Base-by-base conservation (phyloP, 805 yeast genomes). In the Starmerella davenportii region DNA sequence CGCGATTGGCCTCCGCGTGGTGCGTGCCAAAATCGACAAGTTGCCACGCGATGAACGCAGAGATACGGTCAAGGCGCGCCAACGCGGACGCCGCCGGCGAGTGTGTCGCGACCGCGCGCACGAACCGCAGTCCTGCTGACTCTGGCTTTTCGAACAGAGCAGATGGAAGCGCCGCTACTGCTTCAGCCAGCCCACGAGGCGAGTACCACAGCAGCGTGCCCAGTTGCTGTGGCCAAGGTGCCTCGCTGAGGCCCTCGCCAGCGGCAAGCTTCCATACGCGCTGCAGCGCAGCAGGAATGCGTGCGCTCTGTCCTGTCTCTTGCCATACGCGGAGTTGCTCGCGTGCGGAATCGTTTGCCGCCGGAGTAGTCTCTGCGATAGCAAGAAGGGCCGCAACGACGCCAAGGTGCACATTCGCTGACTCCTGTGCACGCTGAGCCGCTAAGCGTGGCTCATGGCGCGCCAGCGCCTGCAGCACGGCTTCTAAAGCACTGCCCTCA, bases 301-400 rank as follows among this genome's bases (percentile, higher is more conserved):
- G 57, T 21, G 51, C 53, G 23, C 61, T 39, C 3, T 60, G 58
- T 4, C 63, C 61, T 4, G 59, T 58, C 3, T 62, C 60, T 23
- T 55, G 54, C 95, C 95, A 85, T 29, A 68, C 70, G 2, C 61
- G 57, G 19, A 87, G 56, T 56, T 84, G 95, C 25, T 56, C 55
- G 5, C 52, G 45, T 0, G 95, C 85, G 38, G 72, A 61, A 1
- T 50, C 50, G 36, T 64, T 63, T 3, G 78, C 75, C 1, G 65
- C 63, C 1, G 65, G 65, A 5, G 13, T 7, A 8, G 16, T 21
- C 19, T 5, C 13, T 5, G 23, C 17, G 46, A 76, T 79, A 47
- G 80, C 93, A 5, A 78, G 54, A 32, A 79, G 59, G 0, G 94
- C 67, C 11, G 87, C 55, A 21, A 81, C 51, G 0, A 71, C 72